phyloP scores from a whole-genome alignment of 371 early-diverging fungal species.

The Mortierella sp. region DNA sequence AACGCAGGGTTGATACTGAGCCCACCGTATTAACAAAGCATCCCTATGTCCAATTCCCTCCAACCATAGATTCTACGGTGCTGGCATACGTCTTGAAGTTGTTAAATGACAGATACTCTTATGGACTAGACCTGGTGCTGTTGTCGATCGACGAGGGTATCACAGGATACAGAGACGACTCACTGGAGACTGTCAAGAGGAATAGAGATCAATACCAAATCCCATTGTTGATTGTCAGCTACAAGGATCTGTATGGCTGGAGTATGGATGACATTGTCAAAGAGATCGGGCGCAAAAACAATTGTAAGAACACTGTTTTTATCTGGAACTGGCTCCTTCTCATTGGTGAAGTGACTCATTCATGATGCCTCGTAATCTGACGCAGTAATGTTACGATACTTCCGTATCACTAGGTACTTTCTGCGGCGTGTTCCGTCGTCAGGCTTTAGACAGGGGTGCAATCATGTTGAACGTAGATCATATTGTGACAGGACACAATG shows the following conservation, averaged over 20 bases:
- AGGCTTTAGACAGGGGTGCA: conserved; percentile 98
- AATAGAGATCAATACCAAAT: conserved; percentile 95
- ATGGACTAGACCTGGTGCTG: conserved; percentile 93
- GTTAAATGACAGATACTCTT: conserved; percentile 95
- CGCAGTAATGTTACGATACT: no score
- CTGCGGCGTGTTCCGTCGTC: conserved; percentile 99
- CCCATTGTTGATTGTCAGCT: conserved; percentile 95
- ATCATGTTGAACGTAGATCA: conserved; percentile 91
- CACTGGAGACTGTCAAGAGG: conserved; percentile 97
- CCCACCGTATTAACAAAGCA: conserved; percentile 1
- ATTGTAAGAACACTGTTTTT: conserved; percentile 72
- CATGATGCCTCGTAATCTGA: no score
- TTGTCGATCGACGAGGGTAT: conserved; percentile 99
- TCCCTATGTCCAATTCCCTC: neutral
- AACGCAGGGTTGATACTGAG: no score
- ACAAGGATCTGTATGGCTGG: conserved; percentile 97
- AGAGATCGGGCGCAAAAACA: conserved; percentile 96
- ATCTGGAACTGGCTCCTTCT: neutral
- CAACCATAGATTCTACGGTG: conserved; percentile 93
- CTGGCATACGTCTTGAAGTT: conserved; percentile 96
- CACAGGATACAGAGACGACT: conserved; percentile 98
- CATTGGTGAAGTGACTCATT: neutral
- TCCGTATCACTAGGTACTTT: conserved; percentile 77
- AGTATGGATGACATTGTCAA: conserved; percentile 99
- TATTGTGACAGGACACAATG: conserved; percentile 99